Evolutionary conservation across 257 asterid species (phyloP), one percentile per base, ranked within the genome.

Genomic region (Nemophila menziesii): DNA sequence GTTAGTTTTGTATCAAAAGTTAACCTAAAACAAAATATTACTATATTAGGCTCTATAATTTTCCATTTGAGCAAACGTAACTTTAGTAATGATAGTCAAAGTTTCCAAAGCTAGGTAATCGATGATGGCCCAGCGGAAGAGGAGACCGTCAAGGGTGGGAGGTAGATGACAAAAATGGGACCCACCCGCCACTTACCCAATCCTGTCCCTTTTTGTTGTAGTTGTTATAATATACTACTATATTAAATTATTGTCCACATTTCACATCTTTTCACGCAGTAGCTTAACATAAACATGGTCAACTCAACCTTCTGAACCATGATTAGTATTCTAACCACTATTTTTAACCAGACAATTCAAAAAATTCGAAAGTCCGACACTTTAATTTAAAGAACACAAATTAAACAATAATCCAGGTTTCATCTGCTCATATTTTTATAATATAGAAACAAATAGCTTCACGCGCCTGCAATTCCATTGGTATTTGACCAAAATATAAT

Each of bases 141-240:
- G 20, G 34, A 52, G 44, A 43, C 49, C 57, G 57, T 52, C 49
- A 15, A 41, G 49, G 58, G 49, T 52, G 49, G 49, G 42, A 20
- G 34, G 11, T 21, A 17, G 43, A 52, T 0, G 49, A 52, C 49
- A 41, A 41, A 18, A 12, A 49, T 52, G 58, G 57, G 57, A 41
- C 20, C 57, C 57, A 42, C 12, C 23, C 20, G 22, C 48, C 39
- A 39, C 56, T 51, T 51, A 39, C 3, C 57, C 48, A 17, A 36
- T 27, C 49, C 20, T 24, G 41, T 48, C 49, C 49, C 41, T 48
- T 48, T 40, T 44, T 52, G 6, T 27, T 52, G 14, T 15, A n/a
- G n/a, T 11, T 52, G 16, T 29, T 17, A 14, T 26, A 27, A 22
- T 19, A 40, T 16, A n/a, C n/a, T n/a, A n/a, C n/a, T n/a, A n/a